Base-by-base conservation (phyloP, 495 filamentous ascomycete genomes). In the Platismatia glauca region DNA sequence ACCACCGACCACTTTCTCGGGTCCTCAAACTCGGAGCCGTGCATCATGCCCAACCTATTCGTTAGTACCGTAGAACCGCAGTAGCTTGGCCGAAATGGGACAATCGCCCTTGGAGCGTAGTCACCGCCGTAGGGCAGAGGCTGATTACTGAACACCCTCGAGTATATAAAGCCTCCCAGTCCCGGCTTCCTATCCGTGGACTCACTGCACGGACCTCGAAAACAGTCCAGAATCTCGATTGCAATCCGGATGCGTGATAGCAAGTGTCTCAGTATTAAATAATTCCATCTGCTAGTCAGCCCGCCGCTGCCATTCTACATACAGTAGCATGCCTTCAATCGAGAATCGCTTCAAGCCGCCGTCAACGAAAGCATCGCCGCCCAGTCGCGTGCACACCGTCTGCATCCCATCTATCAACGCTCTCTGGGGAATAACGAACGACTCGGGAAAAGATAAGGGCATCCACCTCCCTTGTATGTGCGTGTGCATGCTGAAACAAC, bases 361-460 rank as follows among this genome's bases (percentile, higher is more conserved):
- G 22, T 50, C 46, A 15, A 50, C 13, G 9, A 48, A 27, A 50
- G 24, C 22, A 50, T 50, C 46, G 16, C 27, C 22, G 22, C 50
- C 18, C 4, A 61, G 33, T 33, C 34, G 41, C 35, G 20, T 61
- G 34, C 35, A 29, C 55, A 31, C 3, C 27, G 27, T 61, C 59
- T 61, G 59, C 33, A n/a, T 55, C 35, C 59, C 59, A 39, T 61
- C 34, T 8, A 33, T 53, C 15, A n/a, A 34, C 27, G 50, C 50
- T 22, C 20, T 20, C 50, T 16, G 29, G 53, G 29, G 18, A 62
- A 29, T 35, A 56, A 62, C 15, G 60, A 62, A 43, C 35, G 39
- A 62, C 48, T 62, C 50, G 37, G 37, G 35, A 43, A 44, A 44
- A 44, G 60, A 62, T 35, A 39, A 46, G 27, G 46, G 60, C 60